These are phyloP conservation scores for Ramaria sp. DNA, from an alignment of 768 basidiomycete species.

Conservation along the genomic window DNA sequence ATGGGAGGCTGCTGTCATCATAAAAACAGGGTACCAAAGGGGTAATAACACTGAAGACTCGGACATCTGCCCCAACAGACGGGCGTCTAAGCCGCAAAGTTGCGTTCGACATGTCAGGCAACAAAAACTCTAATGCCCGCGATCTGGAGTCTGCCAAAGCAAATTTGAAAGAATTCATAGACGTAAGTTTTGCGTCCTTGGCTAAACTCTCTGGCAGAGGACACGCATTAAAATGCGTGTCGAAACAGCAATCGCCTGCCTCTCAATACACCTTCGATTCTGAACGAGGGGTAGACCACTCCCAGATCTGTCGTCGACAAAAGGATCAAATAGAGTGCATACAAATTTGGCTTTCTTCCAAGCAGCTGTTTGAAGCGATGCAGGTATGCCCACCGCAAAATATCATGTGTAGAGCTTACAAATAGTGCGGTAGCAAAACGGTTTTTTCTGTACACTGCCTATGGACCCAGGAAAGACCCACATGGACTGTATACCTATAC, in stretches of 20 bases:
- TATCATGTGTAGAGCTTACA: neutral
- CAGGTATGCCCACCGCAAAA: slow-evolving; percentile 32
- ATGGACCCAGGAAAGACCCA: slow-evolving; percentile 54
- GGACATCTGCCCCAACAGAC: too few species aligned
- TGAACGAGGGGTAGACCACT: slow-evolving; percentile 42
- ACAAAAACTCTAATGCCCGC: neutral
- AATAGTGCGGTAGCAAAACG: slow-evolving; percentile 36
- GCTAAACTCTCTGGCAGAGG: neutral
- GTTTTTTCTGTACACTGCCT: slow-evolving; percentile 60
- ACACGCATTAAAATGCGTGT: slow-evolving; percentile 18
- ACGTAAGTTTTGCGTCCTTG: slow-evolving; percentile 14
- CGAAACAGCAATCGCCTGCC: slow-evolving; percentile 12
- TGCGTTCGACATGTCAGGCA: too few species aligned
- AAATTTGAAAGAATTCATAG: slow-evolving; percentile 27
- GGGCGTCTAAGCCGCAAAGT: too few species aligned
- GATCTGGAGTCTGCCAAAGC: slow-evolving; percentile 18
- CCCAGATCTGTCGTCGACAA: slow-evolving; percentile 44
- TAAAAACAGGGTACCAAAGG: too few species aligned
- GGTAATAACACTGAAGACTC: too few species aligned
- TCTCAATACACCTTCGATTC: slow-evolving; percentile 49
- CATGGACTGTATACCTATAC: slow-evolving; percentile 61
- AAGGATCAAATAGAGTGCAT: slow-evolving; percentile 35
- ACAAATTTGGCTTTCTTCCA: slow-evolving; percentile 55
- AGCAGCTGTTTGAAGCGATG: slow-evolving; percentile 57
- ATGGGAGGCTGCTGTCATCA: too few species aligned